These are phyloP conservation scores for Aspergillus terreus DNA, from an alignment of 2,329 filamentous ascomycete genomes.

Conservation along the genomic window DNA sequence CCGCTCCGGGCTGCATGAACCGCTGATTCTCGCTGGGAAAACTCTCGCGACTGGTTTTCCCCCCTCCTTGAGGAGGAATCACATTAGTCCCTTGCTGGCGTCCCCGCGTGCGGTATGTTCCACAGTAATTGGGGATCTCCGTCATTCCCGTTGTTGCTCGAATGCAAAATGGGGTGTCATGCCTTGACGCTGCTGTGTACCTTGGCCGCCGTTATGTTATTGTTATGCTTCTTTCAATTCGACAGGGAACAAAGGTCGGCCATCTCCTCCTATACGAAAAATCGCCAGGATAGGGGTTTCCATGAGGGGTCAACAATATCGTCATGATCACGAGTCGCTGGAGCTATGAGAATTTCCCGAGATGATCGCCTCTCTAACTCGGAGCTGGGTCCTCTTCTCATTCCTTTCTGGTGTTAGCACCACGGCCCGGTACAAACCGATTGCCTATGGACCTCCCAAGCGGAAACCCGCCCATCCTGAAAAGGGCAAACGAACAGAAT, in stretches of 20 bases:
- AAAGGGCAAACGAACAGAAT: constrained; percentile 2
- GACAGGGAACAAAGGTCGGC: not conserved
- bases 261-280: not conserved
- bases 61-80: not conserved
- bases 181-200: not conserved
- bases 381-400: constrained; percentile 1
- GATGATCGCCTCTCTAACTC: not conserved
- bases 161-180: not conserved
- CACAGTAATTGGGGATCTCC: constrained; percentile 15
- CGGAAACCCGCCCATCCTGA: not conserved
- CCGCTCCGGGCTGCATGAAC: constrained; percentile 21
- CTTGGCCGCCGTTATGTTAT: not conserved
- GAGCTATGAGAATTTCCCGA: constrained; percentile 11
- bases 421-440: constrained; percentile 9
- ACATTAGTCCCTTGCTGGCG: constrained; percentile 25
- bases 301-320: not conserved
- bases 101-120: constrained; percentile 31
- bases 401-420: constrained; percentile 3
- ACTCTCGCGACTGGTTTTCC: not conserved
- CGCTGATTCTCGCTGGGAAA: constrained; percentile 17
- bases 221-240: not conserved
- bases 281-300: not conserved
- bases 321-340: not conserved
- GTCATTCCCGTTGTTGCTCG: not conserved
- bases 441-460: constrained; percentile 9